Conservation (phyloP, 345 rosid species). For the Garcia nutans region DNA sequence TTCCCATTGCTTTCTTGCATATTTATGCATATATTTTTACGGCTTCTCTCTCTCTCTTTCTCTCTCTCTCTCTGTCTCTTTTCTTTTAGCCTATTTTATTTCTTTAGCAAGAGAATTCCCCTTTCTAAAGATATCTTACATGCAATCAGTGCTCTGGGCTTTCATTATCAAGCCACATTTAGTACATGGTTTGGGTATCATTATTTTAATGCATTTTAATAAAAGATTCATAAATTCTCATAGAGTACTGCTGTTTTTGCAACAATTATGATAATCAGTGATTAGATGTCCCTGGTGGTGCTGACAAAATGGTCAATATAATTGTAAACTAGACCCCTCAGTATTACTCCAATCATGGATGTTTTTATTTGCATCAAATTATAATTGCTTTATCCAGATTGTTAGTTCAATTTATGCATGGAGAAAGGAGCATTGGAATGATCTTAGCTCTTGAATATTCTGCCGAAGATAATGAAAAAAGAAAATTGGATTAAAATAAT, state of each 20-base stretch:
- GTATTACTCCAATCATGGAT: neutral
- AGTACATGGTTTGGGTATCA: neutral
- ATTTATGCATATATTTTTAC: neutral
- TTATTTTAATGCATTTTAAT: neutral
- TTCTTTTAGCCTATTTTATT: neutral
- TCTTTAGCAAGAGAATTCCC: neutral
- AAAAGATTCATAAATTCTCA: too few relatives aligned
- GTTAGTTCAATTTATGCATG: neutral
- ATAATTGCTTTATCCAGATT: neutral
- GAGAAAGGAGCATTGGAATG: neutral
- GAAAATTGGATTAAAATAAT: neutral
- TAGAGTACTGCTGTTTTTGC: too few relatives aligned
- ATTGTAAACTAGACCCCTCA: neutral
- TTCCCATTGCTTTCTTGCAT: neutral
- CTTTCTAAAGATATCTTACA: neutral
- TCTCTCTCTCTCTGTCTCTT: too few relatives aligned
- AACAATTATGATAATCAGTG: neutral
- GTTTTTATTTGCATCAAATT: too few relatives aligned
- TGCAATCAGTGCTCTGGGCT: neutral
- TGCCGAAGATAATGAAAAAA: neutral
- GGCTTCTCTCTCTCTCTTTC: too few relatives aligned
- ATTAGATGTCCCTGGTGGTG: neutral
- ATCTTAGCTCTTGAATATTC: neutral
- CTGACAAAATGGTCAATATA: neutral
- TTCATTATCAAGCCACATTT: neutral